Evolutionary conservation across 768 basidiomycete genomes (phyloP), one percentile per base, ranked within the genome.

Genomic region (Suillus bovinus): DNA sequence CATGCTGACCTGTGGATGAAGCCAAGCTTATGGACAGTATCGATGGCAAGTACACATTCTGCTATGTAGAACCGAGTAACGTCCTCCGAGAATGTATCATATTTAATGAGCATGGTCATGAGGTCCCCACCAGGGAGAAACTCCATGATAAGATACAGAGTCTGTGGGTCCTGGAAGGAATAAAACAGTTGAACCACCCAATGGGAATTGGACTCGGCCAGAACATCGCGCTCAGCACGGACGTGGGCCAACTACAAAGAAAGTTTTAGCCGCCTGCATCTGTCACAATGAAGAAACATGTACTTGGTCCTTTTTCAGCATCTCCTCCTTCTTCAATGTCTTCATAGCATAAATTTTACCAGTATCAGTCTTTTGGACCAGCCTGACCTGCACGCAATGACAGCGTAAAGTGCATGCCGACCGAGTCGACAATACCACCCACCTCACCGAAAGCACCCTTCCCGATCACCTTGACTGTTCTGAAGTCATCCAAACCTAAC

Each of bases 341-440:
- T 99, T 99, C 96, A 99, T 97, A 20, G 97, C 97, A 74, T 98
- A 99, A 61, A 99, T 97, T 79, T 94, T 97, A 39, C 95, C 94
- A 0, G 96, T 98, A 72, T 99, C 97, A 17, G 83, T 85, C 77
- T 99, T 99, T 73, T 99, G 96, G 34, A 97, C 96, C 36, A 99
- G 82, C 49, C 97, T 86, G 57, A 99, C 96, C 79, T 86, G 60
- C 22, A 54, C 24, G 27, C 33, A 56, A 53, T 61, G 16, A 36
- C 33, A 61, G 34, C 42, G 54, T 36, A 14, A 49, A 54, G 33
- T 10, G 50, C 20, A 39, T 34, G 42, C 58, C 13, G 17, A 55
- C 53, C 9, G 16, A 34, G 44, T 53, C 22, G 58, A 29, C 49
- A 55, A 34, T 46, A 42, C 34, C 33, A 74, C 84, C 42, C 70